Conservation (phyloP, 2,329 filamentous ascomycete genomes). For the Didymella arachidicola region DNA sequence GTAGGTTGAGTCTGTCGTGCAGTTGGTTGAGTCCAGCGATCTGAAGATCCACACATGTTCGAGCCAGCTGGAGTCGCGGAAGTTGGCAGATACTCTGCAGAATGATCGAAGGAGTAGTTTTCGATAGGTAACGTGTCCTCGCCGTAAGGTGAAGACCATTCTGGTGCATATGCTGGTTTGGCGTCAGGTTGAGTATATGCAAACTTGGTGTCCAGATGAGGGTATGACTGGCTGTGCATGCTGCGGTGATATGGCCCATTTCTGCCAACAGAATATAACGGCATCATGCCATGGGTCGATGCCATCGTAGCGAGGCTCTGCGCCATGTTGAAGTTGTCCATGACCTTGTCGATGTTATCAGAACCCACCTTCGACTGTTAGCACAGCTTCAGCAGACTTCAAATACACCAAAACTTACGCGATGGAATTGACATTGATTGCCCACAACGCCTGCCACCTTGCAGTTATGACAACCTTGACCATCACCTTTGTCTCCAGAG, state of each 20-base stretch:
- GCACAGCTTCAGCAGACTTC: neutral
- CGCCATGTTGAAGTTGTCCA: constrained; percentile 30
- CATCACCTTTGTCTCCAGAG: constrained; percentile 81
- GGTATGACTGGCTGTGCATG: constrained; percentile 26
- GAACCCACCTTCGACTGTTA: constrained; percentile 45
- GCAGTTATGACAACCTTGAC: constrained; percentile 84
- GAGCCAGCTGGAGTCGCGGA: constrained; percentile 23
- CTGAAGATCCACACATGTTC: constrained; percentile 25
- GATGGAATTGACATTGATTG: constrained; percentile 75
- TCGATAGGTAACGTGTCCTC: constrained; percentile 44
- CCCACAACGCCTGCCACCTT: constrained; percentile 72
- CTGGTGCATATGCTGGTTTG: constrained; percentile 29
- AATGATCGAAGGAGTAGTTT: constrained; percentile 35
- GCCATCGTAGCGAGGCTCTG: constrained; percentile 30
- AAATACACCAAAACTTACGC: constrained; percentile 60
- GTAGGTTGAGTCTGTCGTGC: constrained; percentile 23
- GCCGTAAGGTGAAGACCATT: constrained; percentile 37
- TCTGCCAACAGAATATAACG: constrained; percentile 28
- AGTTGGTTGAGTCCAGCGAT: constrained; percentile 31
- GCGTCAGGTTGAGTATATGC: constrained; percentile 22
- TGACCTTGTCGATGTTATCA: constrained; percentile 34
- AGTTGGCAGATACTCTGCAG: constrained; percentile 30
- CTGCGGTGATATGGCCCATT: constrained; percentile 26
- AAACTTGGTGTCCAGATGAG: constrained; percentile 15
- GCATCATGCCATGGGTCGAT: constrained; percentile 31